phyloP scores from a whole-genome alignment of 2,329 filamentous ascomycete species.

The Diaporthe sp. region DNA sequence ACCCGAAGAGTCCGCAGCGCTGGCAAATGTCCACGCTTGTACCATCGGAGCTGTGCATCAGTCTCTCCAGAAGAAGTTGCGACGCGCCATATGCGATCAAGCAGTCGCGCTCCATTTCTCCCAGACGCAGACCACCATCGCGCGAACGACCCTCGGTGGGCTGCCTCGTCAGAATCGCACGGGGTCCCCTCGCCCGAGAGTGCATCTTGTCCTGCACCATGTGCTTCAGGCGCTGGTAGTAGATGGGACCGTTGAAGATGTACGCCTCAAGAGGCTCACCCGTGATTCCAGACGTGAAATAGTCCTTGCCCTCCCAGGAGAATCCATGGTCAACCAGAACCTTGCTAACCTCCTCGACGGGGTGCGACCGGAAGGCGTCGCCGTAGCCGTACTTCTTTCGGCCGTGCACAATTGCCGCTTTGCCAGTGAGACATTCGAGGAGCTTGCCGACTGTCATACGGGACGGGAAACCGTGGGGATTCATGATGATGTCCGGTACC shows the following conservation, averaged over 20 bases:
- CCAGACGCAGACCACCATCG: slow-evolving; percentile 90
- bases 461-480: slow-evolving; percentile 98
- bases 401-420: slow-evolving; percentile 89
- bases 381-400: slow-evolving; percentile 87
- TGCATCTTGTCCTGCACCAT: slow-evolving; percentile 99
- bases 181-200: slow-evolving; percentile 88
- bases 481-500: slow-evolving; percentile 99
- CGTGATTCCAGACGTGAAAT: slow-evolving; percentile 93
- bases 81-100: slow-evolving; percentile 96
- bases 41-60: slow-evolving; percentile 95
- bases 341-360: slow-evolving; percentile 89
- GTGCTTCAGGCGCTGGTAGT: slow-evolving; percentile 99
- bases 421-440: slow-evolving; percentile 93
- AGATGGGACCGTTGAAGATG: slow-evolving; percentile 98
- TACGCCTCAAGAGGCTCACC: slow-evolving; percentile 95
- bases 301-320: slow-evolving; percentile 97
- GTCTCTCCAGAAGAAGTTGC: slow-evolving; percentile 89
- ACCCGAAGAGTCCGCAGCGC: slow-evolving; percentile 93
- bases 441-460: slow-evolving; percentile 99
- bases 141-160: slow-evolving; percentile 95
- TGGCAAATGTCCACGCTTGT: slow-evolving; percentile 95
- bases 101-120: slow-evolving; percentile 99
- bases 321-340: slow-evolving; percentile 90
- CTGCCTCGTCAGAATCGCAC: slow-evolving; percentile 92
- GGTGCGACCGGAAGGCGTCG: slow-evolving; percentile 84